Conservation (phyloP, 2,329 filamentous ascomycete genomes). For the Fusarium sp. region DNA sequence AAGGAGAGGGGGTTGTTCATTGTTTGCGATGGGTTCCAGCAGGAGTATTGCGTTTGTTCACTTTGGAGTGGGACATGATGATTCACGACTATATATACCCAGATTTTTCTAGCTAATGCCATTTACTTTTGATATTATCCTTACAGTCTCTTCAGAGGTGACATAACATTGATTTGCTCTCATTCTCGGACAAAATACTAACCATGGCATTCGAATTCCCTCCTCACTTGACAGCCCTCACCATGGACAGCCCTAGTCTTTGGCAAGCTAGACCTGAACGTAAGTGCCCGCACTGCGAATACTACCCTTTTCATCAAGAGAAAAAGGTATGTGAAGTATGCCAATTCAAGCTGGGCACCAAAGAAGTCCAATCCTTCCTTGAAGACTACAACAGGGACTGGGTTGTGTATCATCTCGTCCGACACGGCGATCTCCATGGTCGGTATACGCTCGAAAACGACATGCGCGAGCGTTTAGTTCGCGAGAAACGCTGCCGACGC, state of each 20-base stretch:
- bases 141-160: neutral
- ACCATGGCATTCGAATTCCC: neutral
- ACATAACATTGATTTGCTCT: neutral
- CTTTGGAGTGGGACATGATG: conserved; percentile 31
- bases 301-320: conserved; percentile 6
- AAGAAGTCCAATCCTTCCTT: neutral
- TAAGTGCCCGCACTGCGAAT: conserved; percentile 28
- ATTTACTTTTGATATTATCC: conserved; percentile 6
- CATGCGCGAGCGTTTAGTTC: conserved; percentile 16
- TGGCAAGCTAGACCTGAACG: neutral
- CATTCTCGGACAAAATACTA: neutral
- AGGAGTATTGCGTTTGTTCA: conserved; percentile 36
- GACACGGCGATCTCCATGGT: conserved; percentile 5
- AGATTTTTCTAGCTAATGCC: conserved; percentile 32
- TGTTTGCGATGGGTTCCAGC: conserved; percentile 24
- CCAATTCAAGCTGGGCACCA: neutral
- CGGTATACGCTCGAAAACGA: conserved; percentile 6
- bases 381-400: conserved; percentile 9
- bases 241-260: neutral
- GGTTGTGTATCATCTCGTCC: conserved; percentile 22
- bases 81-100: conserved; percentile 45
- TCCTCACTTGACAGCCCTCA: neutral
- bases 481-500: conserved; percentile 19
- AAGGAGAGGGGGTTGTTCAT: conserved; percentile 19
- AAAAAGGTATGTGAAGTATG: conserved; percentile 27